These are phyloP conservation scores for Apiotrichum sp. DNA, from an alignment of 1,284 basidiomycete genomes.

Conservation along the genomic window DNA sequence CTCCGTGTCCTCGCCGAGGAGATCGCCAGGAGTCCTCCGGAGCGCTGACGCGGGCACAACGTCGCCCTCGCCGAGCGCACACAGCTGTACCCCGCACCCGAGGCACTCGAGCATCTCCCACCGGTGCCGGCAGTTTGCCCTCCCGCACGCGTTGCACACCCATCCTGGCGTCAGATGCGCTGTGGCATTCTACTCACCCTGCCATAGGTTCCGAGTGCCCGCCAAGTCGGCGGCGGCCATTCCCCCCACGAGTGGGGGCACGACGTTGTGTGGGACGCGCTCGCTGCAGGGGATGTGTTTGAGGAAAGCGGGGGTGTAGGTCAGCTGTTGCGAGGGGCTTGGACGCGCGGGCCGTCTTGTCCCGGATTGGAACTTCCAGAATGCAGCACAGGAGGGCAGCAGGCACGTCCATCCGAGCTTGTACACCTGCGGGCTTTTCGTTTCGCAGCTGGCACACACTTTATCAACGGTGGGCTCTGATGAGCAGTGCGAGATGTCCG, in stretches of 20 bases:
- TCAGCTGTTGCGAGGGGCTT: constrained; percentile 28
- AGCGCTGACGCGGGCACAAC: constrained; percentile 4
- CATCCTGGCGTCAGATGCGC: constrained; percentile 25
- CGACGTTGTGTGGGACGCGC: constrained; percentile 24
- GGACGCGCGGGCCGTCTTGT: constrained; percentile 17
- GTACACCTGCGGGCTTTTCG: constrained; percentile 23
- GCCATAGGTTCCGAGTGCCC: constrained; percentile 23
- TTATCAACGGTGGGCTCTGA: not conserved
- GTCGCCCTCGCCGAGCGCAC: constrained; percentile 1
- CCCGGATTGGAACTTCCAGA: constrained; percentile 27
- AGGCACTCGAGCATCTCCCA: constrained; percentile 36
- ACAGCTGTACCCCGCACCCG: constrained; percentile 8
- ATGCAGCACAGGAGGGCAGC: constrained; percentile 22
- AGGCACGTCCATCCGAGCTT: constrained; percentile 35
- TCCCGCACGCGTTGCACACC: constrained; percentile 34
- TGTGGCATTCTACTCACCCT: constrained; percentile 16
- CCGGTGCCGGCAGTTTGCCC: constrained; percentile 40
- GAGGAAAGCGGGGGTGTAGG: constrained; percentile 24
- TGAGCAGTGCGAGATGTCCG: too few relatives aligned
- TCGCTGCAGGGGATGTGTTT: constrained; percentile 13
- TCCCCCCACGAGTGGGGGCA: constrained; percentile 18
- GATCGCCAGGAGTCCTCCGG: not conserved
- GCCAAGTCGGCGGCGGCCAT: not conserved
- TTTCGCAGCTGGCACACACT: constrained; percentile 18
- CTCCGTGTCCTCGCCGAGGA: constrained; percentile 1